Evolutionary conservation across 2,329 filamentous ascomycete species (phyloP).

Genomic region (Dactylellina sp.): DNA sequence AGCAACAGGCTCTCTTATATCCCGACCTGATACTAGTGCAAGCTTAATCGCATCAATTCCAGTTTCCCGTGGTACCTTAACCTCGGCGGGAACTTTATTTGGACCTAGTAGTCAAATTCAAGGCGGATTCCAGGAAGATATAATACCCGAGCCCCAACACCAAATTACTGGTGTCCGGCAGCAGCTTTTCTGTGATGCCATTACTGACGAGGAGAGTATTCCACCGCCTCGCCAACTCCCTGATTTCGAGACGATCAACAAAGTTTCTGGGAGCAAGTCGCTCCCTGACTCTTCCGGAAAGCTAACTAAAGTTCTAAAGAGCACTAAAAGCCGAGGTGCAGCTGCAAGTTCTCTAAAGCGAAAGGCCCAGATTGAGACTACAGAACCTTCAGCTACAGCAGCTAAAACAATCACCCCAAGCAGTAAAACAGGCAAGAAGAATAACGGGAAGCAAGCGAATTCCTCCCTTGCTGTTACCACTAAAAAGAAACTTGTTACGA

Average conservation of each 20-base stretch:
- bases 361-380: constrained; percentile 2
- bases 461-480: background rate
- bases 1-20: constrained; percentile 15
- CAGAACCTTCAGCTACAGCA: constrained; percentile 1
- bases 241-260: constrained; percentile 49
- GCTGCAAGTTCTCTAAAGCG: constrained; percentile 26
- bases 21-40: background rate
- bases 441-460: constrained; percentile 20
- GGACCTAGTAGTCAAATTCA: constrained; percentile 26
- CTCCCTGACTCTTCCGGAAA: constrained; percentile 41
- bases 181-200: background rate
- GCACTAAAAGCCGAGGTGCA: constrained; percentile 9
- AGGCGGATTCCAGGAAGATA: constrained; percentile 11
- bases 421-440: background rate
- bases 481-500: constrained; percentile 12
- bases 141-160: constrained; percentile 15
- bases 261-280: constrained; percentile 43
- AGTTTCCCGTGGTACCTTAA: constrained; percentile 40
- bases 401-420: background rate
- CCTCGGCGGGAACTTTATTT: constrained; percentile 40
- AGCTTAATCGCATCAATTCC: constrained; percentile 16
- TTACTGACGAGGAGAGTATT: constrained; percentile 30
- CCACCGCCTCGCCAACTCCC: constrained; percentile 47
- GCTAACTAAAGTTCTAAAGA: constrained; percentile 36
- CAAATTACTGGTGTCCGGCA: background rate